A percentile compares a stretch with the other conserved stretches of the same genome.
These are phyloP conservation scores for Houttuynia cordata DNA, from an alignment of 164 flowering plant genomes.

Conservation along the genomic window DNA sequence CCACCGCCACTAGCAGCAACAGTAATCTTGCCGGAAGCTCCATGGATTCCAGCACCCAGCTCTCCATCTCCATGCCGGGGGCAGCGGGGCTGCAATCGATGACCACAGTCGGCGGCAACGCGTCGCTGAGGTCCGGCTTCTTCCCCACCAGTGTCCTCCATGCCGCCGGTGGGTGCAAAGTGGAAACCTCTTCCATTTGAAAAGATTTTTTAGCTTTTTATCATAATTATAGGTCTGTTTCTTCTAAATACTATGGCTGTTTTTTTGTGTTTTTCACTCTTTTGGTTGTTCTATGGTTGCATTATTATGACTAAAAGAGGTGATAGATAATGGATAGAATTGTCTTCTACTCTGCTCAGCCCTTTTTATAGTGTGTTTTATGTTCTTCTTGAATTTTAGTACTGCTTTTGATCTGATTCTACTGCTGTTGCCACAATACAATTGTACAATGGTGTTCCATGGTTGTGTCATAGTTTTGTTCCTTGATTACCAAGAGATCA, in stretches of 20 bases:
- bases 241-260: not conserved
- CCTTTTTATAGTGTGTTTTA: not conserved
- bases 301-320: too few species aligned
- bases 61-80: conserved; percentile 12
- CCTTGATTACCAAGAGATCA: too few species aligned
- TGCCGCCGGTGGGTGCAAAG: conserved; percentile 9
- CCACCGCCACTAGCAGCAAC: not conserved
- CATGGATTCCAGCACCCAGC: conserved; percentile 8
- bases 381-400: not conserved
- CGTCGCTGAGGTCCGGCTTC: not conserved
- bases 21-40: not conserved
- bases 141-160: conserved; percentile 35
- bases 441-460: too few species aligned
- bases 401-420: too few species aligned
- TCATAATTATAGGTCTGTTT: not conserved
- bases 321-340: too few species aligned
- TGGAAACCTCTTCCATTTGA: conserved; percentile 8
- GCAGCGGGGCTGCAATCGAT: conserved; percentile 11
- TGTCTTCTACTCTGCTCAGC: not conserved
- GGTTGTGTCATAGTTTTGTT: too few species aligned
- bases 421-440: too few species aligned
- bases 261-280: not conserved
- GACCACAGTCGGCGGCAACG: not conserved
- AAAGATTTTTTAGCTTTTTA: not conserved
- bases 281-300: too few species aligned